Percentiles rank a stretch among this genome's conserved stretches.
Conservation (phyloP, 345 rosid genomes). For the Eucalyptus viminalis region DNA sequence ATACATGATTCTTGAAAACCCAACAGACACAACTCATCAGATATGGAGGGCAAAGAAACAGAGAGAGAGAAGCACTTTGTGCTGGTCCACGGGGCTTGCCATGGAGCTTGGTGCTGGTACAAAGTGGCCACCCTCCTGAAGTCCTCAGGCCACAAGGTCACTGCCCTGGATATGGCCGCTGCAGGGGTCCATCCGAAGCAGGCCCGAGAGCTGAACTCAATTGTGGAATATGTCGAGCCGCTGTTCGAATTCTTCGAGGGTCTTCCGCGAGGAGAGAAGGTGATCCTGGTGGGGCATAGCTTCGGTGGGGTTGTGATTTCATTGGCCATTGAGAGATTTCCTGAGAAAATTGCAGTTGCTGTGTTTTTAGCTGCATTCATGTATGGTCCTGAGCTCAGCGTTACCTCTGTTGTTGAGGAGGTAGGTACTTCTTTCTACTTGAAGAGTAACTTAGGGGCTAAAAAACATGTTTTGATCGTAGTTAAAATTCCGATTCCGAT, state of each 20-base stretch:
- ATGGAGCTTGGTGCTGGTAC: conserved; percentile 40
- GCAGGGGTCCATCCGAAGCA: conserved; percentile 10
- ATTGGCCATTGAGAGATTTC: conserved; percentile 12
- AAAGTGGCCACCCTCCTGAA: conserved; percentile 14
- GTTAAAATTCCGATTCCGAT: background rate
- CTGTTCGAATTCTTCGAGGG: conserved; percentile 1
- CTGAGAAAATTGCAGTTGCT: background rate
- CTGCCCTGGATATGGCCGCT: conserved; percentile 19
- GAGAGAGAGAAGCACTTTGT: conserved; percentile 12
- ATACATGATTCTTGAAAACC: too few species aligned
- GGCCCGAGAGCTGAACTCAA: background rate
- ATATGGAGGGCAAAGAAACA: background rate
- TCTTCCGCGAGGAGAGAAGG: background rate
- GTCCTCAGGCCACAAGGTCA: conserved; percentile 17
- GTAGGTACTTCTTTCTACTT: background rate
- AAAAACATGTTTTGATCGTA: background rate
- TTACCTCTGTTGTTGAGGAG: background rate
- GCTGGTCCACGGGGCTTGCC: conserved; percentile 29
- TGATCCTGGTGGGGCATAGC: conserved; percentile 21
- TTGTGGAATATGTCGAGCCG: conserved; percentile 7
- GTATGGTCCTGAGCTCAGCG: background rate
- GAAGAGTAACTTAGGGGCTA: background rate
- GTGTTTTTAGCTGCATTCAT: conserved; percentile 4
- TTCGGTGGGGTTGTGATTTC: conserved; percentile 7
- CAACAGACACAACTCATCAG: background rate